Evolutionary conservation across 2,329 filamentous ascomycete genomes (phyloP).

Genomic region (Cladorrhinum sp.): DNA sequence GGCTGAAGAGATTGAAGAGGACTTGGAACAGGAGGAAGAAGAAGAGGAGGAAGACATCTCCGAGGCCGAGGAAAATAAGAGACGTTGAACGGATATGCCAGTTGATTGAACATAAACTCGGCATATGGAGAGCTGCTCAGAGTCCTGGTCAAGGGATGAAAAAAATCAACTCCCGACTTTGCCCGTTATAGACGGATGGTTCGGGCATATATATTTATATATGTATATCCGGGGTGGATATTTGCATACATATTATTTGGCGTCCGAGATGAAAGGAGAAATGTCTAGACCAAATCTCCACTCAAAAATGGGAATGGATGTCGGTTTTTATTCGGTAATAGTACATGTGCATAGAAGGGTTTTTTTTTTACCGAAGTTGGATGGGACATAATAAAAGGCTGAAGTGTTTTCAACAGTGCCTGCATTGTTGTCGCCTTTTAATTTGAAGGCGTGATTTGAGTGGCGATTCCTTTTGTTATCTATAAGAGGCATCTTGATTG

Average conservation of each 20-base stretch:
- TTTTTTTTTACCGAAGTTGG: neutral
- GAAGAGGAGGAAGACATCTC: constrained; percentile 32
- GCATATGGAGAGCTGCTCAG: neutral
- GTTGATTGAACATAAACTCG: neutral
- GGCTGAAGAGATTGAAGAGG: constrained; percentile 51
- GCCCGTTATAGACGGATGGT: neutral
- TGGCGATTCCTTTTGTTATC: neutral
- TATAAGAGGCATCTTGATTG: neutral
- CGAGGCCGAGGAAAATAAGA: constrained; percentile 18
- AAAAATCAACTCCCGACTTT: neutral
- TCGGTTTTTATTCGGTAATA: neutral
- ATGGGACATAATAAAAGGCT: neutral
- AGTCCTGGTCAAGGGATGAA: neutral
- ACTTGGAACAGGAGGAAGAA: constrained; percentile 41
- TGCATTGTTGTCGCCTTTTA: neutral
- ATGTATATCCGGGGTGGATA: constrained; percentile 1
- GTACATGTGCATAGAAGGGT: neutral
- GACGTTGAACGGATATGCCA: neutral
- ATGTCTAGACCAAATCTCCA: constrained; percentile 1
- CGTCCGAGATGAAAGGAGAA: neutral
- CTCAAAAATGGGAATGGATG: neutral
- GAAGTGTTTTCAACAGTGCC: neutral
- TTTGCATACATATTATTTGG: constrained; percentile 3
- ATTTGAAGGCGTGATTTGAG: neutral
- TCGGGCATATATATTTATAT: neutral